phyloP scores from a whole-genome alignment of 192 early-diverging fungal genomes.

The Pilobolus umbonatus region DNA sequence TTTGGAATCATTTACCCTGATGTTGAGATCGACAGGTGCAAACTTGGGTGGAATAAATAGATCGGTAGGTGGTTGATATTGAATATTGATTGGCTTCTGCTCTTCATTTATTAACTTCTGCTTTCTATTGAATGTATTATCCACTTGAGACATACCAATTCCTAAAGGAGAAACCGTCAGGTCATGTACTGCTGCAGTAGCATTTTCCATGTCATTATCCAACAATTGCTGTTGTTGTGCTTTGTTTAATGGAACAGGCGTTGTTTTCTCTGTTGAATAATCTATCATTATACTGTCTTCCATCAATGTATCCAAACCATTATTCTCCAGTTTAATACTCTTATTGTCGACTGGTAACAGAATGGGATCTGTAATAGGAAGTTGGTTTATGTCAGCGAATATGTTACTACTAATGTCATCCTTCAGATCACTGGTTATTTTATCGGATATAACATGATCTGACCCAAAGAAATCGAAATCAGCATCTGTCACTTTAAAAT shows the following conservation, averaged over 20 bases:
- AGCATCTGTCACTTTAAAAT: constrained; percentile 37
- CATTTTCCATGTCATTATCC: not conserved
- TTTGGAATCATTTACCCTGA: constrained; percentile 32
- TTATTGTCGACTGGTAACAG: too few relatives aligned
- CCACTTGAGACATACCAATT: not conserved
- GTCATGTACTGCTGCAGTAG: not conserved
- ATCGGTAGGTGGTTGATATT: constrained; percentile 5
- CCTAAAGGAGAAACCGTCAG: constrained; percentile 1
- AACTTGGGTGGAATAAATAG: constrained; percentile 30
- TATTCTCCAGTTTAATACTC: too few relatives aligned
- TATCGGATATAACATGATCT: not conserved
- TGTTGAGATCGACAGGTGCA: constrained; percentile 22
- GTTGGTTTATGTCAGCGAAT: not conserved
- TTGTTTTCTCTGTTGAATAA: too few relatives aligned
- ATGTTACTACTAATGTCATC: not conserved
- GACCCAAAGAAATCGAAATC: constrained; percentile 37
- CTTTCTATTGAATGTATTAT: not conserved
- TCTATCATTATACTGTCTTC: not conserved
- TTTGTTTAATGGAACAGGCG: not conserved
- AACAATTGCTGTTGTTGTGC: not conserved
- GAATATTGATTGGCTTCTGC: not conserved
- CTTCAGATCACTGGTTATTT: too few relatives aligned
- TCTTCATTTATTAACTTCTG: not conserved
- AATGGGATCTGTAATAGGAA: too few relatives aligned
- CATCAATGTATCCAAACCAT: too few relatives aligned